Evolutionary conservation across 495 filamentous ascomycete genomes (phyloP).

Genomic region (Pyrenula massariospora): DNA sequence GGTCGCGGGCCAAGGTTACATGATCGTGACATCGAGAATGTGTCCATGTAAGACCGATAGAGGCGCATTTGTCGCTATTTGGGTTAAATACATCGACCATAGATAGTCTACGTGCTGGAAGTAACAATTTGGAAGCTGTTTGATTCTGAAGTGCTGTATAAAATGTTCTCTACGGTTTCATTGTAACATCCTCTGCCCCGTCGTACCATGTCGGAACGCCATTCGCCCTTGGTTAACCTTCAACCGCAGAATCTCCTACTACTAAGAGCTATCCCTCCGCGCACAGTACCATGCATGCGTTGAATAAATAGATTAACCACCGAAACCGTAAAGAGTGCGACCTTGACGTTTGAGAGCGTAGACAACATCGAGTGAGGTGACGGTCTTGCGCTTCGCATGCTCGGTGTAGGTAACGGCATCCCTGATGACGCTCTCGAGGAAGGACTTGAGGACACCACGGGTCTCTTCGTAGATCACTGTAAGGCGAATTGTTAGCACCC

Average conservation of each 20-base stretch:
- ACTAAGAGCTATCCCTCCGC: too few species aligned
- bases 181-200: background rate
- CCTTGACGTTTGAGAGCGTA: constrained; percentile 93
- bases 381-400: constrained; percentile 96
- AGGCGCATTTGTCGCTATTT: too few species aligned
- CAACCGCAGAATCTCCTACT: background rate
- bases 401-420: constrained; percentile 98
- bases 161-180: background rate
- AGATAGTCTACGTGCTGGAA: too few species aligned
- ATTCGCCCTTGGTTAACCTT: background rate
- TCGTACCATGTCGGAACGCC: background rate
- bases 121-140: too few species aligned
- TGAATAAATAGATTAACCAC: constrained; percentile 52
- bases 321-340: constrained; percentile 95
- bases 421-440: constrained; percentile 61
- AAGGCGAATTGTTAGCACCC: background rate
- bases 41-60: too few species aligned
- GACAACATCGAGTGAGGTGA: constrained; percentile 90
- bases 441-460: constrained; percentile 54
- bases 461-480: constrained; percentile 59
- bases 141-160: too few species aligned
- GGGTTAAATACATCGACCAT: too few species aligned
- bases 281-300: background rate
- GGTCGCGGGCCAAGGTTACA: too few species aligned
- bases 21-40: too few species aligned